A percentile compares a stretch with the other conserved stretches of the same genome.
phyloP scores from a whole-genome alignment of 139 green algal genomes.

The Chlorella vulgaris region DNA sequence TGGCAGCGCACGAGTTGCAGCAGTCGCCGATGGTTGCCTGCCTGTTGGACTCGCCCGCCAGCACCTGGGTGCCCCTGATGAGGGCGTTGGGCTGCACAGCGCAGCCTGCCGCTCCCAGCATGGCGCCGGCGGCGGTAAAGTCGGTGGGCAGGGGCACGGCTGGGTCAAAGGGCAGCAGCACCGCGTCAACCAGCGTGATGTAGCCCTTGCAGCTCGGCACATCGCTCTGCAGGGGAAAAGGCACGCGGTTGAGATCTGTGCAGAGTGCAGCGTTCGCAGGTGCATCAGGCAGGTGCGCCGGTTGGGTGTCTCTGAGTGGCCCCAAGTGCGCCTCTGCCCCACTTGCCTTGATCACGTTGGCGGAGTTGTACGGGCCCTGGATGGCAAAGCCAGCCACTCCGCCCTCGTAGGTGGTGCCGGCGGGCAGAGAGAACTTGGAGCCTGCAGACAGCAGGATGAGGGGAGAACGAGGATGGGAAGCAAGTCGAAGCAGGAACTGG shows the following conservation, averaged over 20 bases:
- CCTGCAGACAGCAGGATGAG: neutral
- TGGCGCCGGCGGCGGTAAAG: neutral
- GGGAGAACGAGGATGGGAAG: neutral
- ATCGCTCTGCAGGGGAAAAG: conserved; percentile 26
- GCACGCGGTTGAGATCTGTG: neutral
- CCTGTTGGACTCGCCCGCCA: conserved; percentile 19
- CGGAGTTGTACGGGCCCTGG: conserved; percentile 26
- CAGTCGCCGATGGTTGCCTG: conserved; percentile 35
- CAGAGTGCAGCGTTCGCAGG: too few species aligned
- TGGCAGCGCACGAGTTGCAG: conserved; percentile 26
- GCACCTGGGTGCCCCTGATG: neutral
- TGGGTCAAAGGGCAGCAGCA: conserved; percentile 47
- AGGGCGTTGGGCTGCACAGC: conserved; percentile 30
- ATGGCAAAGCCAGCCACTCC: conserved; percentile 39
- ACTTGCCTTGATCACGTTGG: conserved; percentile 37
- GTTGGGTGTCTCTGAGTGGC: too few species aligned
- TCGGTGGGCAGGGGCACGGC: neutral
- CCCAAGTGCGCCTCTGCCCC: too few species aligned
- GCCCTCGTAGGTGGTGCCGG: conserved; percentile 22
- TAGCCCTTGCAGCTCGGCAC: conserved; percentile 42
- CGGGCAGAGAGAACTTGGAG: conserved; percentile 13
- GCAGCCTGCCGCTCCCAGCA: conserved; percentile 17
- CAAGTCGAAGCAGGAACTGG: neutral
- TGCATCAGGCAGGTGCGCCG: too few species aligned
- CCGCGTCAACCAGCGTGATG: conserved; percentile 46